Evolutionary conservation across 176 grass and related monocot genomes (phyloP).

Genomic region (Hyparrhenia diplandra): DNA sequence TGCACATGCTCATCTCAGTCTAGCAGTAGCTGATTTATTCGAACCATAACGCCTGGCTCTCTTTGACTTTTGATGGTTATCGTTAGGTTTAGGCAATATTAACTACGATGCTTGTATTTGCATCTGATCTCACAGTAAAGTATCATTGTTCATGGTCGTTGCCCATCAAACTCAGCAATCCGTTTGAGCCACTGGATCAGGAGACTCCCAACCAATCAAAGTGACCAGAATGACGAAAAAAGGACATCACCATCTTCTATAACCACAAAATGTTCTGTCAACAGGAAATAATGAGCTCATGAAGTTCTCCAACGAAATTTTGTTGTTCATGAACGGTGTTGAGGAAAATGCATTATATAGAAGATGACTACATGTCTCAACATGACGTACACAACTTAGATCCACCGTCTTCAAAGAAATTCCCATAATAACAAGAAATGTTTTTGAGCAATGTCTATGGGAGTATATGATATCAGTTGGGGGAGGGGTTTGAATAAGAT

Average conservation of each 20-base stretch:
- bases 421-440: neutral
- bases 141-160: conserved; percentile 5
- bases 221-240: neutral
- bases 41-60: neutral
- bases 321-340: neutral
- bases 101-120: conserved; percentile 31
- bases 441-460: neutral
- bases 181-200: neutral
- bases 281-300: neutral
- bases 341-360: neutral
- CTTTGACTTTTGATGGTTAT: conserved; percentile 22
- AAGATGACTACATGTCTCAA: neutral
- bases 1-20: conserved; percentile 34
- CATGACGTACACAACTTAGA: neutral
- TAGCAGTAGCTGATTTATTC: conserved; percentile 12
- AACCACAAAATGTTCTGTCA: neutral
- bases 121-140: conserved; percentile 10
- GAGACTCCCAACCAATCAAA: neutral
- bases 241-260: neutral
- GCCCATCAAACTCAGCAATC: neutral
- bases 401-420: neutral
- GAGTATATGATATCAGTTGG: too few relatives aligned
- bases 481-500: too few relatives aligned
- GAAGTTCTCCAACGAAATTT: neutral
- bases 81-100: conserved; percentile 12